Percentiles rank a stretch among this genome's conserved stretches.
Evolutionary conservation across 228 moss, liverwort and hornwort genomes (phyloP).

Genomic region (Sphagnum magellanicum): DNA sequence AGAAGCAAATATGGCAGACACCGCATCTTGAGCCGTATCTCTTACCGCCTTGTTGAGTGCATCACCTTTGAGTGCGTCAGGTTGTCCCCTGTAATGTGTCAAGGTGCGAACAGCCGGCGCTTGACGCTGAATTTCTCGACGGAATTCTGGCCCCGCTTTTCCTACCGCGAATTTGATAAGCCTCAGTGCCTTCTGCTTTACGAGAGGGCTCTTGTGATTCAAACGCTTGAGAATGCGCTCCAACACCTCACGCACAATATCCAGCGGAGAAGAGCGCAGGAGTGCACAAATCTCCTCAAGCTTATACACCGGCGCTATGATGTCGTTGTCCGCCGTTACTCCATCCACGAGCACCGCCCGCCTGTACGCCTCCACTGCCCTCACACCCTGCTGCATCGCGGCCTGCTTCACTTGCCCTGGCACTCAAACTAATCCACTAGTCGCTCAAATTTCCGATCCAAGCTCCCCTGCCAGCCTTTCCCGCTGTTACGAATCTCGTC

Average conservation of each 20-base stretch:
- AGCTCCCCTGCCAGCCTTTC: too few species aligned
- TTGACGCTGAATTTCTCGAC: conserved; percentile 93
- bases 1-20: conserved; percentile 82
- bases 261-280: conserved; percentile 63
- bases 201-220: conserved; percentile 78
- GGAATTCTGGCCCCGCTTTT: conserved; percentile 77
- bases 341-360: conserved; percentile 73
- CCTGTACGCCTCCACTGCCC: conserved; percentile 86
- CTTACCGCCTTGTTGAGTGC: conserved; percentile 93
- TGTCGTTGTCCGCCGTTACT: conserved; percentile 81
- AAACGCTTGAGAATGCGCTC: conserved; percentile 82
- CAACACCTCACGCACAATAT: conserved; percentile 83
- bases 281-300: conserved; percentile 84
- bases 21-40: conserved; percentile 88
- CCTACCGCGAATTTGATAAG: conserved; percentile 86
- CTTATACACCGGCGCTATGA: conserved; percentile 77
- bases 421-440: too few species aligned
- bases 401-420: neutral
- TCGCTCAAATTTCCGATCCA: too few species aligned
- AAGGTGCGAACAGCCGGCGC: conserved; percentile 57
- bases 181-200: conserved; percentile 96
- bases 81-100: conserved; percentile 76
- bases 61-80: conserved; percentile 92
- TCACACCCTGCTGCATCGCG: conserved; percentile 84
- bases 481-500: too few species aligned